Base-by-base conservation (phyloP, 768 basidiomycete genomes). In the Tylopilus felleus region DNA sequence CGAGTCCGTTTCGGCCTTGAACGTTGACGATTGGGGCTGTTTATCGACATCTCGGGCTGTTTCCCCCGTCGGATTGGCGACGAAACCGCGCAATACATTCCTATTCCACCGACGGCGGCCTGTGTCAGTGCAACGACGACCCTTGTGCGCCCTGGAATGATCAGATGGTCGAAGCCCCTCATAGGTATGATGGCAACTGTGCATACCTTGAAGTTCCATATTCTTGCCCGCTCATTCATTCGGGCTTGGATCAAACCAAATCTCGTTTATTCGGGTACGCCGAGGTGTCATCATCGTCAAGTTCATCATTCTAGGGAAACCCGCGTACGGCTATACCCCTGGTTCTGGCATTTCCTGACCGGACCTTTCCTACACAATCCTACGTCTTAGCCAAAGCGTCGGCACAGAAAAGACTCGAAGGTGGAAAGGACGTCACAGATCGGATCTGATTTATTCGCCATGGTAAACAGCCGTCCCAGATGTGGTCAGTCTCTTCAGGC, bases 361-460 rank as follows among this genome's bases (percentile, higher is more conserved):
- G 8, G 31, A 41, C 33, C 4, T 22, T 40, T n/a, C 10, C 16
- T 27, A n/a, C n/a, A 4, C 40, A 16, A 36, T 35, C 48, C 19
- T 10, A 2, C 42, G 8, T 45, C 35, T 45, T 33, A 14, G 43
- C 7, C 41, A 22, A 40, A 9, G 21, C 12, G 33, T 28, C 53
- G 21, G 13, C 29, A 51, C 19, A 31, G 49, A 43, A 51, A 45
- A 14, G 22, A 39, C 10, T 10, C 27, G 54, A 27, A 38, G 35
- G 51, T 40, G 55, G 55, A 46, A 59, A 16, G 22, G 44, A 57
- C 49, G 41, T 52, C 59, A 49, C 56, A 58, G 35, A 46, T 9
- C 22, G 38, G 40, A 50, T 43, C 16, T 41, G 31, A 14, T 23
- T 33, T 56, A 36, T 52, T 53, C n/a, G 27, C 47, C 47, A 41